Evolutionary conservation across 2,329 filamentous ascomycete genomes (phyloP).

Genomic region (Bipolaris sorokiniana): DNA sequence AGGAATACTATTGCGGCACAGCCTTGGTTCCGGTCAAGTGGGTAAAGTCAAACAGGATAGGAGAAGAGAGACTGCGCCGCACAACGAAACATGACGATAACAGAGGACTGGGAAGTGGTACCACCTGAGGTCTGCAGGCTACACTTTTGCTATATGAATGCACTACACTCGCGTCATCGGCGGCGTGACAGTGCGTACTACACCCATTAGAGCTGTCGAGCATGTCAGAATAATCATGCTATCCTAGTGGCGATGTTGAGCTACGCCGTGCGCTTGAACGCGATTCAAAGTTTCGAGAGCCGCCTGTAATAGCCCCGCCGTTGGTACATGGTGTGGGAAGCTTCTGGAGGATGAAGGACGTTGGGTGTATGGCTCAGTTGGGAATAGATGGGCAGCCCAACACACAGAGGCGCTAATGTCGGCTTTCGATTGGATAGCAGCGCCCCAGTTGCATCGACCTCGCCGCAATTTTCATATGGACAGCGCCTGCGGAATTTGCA

Average conservation of each 20-base stretch:
- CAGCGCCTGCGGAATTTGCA: slow-evolving; percentile 20
- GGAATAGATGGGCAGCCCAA: slow-evolving; percentile 17
- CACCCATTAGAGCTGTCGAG: slow-evolving; percentile 10
- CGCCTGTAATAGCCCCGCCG: slow-evolving; percentile 19
- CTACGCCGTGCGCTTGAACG: slow-evolving; percentile 25
- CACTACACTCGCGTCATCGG: slow-evolving; percentile 33
- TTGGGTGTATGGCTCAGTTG: slow-evolving; percentile 12
- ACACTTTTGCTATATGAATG: slow-evolving; percentile 41
- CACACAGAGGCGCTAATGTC: slow-evolving; percentile 24
- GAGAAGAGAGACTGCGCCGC: slow-evolving; percentile 27
- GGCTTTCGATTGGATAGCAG: slow-evolving; percentile 18
- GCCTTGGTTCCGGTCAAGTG: slow-evolving; percentile 25
- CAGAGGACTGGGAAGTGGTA: slow-evolving; percentile 36
- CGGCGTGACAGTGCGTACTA: slow-evolving; percentile 30
- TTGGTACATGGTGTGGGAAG: slow-evolving; percentile 28
- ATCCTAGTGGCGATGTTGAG: slow-evolving; percentile 24
- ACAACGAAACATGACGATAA: slow-evolving; percentile 26
- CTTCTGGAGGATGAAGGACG: slow-evolving; percentile 17
- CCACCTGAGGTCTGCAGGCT: slow-evolving; percentile 41
- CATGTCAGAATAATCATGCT: slow-evolving; percentile 11
- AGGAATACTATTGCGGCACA: slow-evolving; percentile 20
- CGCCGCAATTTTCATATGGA: slow-evolving; percentile 25
- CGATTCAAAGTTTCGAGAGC: slow-evolving; percentile 25
- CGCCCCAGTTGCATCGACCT: slow-evolving; percentile 16
- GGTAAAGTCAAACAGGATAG: slow-evolving; percentile 26